These are phyloP conservation scores for Mrakia frigida DNA, from an alignment of 768 basidiomycete genomes.

Conservation along the genomic window DNA sequence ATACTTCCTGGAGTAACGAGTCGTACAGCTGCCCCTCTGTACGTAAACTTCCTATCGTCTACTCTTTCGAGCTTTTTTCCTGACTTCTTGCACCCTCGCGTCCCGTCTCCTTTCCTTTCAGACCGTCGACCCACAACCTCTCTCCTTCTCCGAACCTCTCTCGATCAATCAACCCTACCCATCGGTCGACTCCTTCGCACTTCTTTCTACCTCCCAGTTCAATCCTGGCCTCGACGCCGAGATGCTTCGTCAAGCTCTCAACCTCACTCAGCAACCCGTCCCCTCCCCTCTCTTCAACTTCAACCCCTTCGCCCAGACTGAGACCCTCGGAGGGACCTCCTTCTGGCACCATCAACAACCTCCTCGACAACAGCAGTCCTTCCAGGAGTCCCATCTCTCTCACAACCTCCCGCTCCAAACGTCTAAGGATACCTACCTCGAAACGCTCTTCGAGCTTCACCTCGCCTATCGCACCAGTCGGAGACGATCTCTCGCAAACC, in stretches of 20 bases:
- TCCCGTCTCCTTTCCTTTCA: too few relatives aligned
- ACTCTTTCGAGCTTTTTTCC: too few relatives aligned
- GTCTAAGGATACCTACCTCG: background rate
- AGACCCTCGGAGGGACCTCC: background rate
- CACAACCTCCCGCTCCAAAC: background rate
- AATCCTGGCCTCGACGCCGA: background rate
- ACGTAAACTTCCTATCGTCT: too few relatives aligned
- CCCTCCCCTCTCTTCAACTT: background rate
- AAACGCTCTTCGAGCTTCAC: conserved; percentile 1
- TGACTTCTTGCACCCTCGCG: too few relatives aligned
- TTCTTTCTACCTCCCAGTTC: background rate
- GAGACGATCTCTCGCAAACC: background rate
- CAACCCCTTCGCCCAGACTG: background rate
- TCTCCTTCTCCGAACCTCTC: background rate
- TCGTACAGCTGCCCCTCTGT: too few relatives aligned
- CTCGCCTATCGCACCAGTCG: conserved; percentile 1
- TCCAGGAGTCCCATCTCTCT: background rate
- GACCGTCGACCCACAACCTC: too few relatives aligned
- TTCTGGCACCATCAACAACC: background rate
- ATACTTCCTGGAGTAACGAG: too few relatives aligned
- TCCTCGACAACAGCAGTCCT: background rate
- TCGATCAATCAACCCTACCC: background rate
- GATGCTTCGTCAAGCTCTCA: background rate
- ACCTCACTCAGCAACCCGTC: conserved; percentile 14
- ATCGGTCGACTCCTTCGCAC: background rate